Conservation (phyloP, 306 rosid species). For the Parietaria judaica region DNA sequence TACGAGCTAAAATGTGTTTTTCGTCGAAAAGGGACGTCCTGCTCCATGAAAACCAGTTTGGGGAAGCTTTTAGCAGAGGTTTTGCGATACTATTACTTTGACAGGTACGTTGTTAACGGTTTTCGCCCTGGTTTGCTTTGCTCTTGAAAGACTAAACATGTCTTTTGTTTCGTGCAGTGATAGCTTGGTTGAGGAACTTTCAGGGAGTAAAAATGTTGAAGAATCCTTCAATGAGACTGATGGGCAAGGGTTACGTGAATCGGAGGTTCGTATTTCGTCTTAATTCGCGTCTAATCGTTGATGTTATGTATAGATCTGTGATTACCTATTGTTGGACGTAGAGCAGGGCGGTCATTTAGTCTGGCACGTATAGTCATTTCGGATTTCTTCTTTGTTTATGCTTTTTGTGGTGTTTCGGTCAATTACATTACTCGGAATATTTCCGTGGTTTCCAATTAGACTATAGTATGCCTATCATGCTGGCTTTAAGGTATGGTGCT, state of each 20-base stretch:
- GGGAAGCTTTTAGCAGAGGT: slow-evolving; percentile 70
- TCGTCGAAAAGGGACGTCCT: slow-evolving; percentile 53
- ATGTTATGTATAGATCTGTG: not conserved
- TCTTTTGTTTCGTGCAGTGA: slow-evolving; percentile 42
- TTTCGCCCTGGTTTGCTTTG: not conserved
- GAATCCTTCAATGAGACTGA: slow-evolving; percentile 50
- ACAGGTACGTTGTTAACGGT: slow-evolving; percentile 44
- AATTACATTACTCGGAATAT: too few species aligned
- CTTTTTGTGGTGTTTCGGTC: too few species aligned
- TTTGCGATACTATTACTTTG: slow-evolving; percentile 80
- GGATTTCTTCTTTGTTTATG: too few species aligned
- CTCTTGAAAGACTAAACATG: slow-evolving; percentile 5
- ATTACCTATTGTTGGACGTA: too few species aligned
- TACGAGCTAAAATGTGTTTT: not conserved
- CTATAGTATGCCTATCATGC: too few species aligned
- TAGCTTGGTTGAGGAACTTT: slow-evolving; percentile 75
- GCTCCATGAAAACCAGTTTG: slow-evolving; percentile 55
- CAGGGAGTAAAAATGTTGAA: slow-evolving; percentile 51
- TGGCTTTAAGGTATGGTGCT: too few species aligned
- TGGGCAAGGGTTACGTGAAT: slow-evolving; percentile 45
- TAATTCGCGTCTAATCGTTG: slow-evolving; percentile 1
- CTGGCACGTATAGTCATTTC: too few species aligned
- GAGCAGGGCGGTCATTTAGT: too few species aligned
- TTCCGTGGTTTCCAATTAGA: too few species aligned
- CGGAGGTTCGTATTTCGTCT: slow-evolving; percentile 45